Evolutionary conservation across 768 basidiomycete genomes (phyloP), one percentile per base, ranked within the genome.

Genomic region (Boletales sp.): DNA sequence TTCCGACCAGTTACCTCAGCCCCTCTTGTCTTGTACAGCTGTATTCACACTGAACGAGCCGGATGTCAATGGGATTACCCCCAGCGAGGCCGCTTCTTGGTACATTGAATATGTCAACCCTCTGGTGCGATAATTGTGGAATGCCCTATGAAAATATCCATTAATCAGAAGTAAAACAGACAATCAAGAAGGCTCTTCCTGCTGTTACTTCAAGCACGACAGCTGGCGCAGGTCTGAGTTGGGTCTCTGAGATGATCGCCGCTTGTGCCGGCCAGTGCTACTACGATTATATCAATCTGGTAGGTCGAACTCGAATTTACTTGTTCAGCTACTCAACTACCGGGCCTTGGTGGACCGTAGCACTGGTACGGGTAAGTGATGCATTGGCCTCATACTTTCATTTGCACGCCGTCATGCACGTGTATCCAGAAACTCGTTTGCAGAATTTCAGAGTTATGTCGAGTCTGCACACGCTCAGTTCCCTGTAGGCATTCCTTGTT

Each of bases 21-120:
- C 21, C 5, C 21, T 25, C 2, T 25, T 34, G 13, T 12, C 7
- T 2, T 19, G 3, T n/a, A 6, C 38, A 68, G 70, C 62, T 14
- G 67, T 71, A 5, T 70, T 70, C 55, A 70, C 44, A 41, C 44
- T 73, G 57, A 72, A 72, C 41, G 71, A 72, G 45, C 71, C 71
- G 2, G 71, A 72, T 44, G 31, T 61, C 52, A 66, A 62, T 12
- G 59, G 59, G 3, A 70, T 66, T 39, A 38, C 45, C n/a, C 64
- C 71, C 8, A 47, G 45, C 30, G 19, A 57, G n/a, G 71, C 72
- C 3, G 70, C 71, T 21, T 51, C 57, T 19, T 72, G 71, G 71
- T 72, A 72, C 34, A 72, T 59, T 9, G 14, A 69, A 42, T 58
- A 69, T 41, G 60, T 72, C 25, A 73, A 72, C 47, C 68, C 71